These are phyloP conservation scores for Candida dajiaensis DNA, from an alignment of 805 yeast species.

Conservation along the genomic window DNA sequence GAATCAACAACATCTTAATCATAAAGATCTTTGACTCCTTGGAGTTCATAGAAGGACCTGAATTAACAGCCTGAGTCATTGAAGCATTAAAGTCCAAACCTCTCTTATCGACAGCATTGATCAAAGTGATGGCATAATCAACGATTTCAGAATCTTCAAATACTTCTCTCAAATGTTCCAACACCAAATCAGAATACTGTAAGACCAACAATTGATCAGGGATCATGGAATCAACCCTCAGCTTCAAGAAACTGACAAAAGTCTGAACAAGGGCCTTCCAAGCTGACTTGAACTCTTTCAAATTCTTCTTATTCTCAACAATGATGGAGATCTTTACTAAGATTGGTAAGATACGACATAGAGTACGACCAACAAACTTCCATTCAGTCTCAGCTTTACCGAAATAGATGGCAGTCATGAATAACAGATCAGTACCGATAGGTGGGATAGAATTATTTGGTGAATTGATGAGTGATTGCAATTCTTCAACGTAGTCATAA, in stretches of 20 bases:
- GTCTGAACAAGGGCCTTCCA: constrained; percentile 28
- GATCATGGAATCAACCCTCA: constrained; percentile 40
- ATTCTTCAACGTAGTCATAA: constrained; percentile 37
- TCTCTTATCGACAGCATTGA: constrained; percentile 50
- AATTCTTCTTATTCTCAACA: constrained; percentile 17
- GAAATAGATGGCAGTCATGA: constrained; percentile 41
- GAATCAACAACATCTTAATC: constrained; percentile 54
- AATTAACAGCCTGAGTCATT: constrained; percentile 29
- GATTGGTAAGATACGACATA: constrained; percentile 53
- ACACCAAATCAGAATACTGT: constrained; percentile 52
- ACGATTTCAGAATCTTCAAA: constrained; percentile 36
- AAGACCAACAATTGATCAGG: constrained; percentile 60
- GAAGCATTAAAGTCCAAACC: constrained; percentile 30
- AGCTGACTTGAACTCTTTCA: constrained; percentile 20
- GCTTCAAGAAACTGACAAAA: constrained; percentile 38
- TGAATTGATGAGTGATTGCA: constrained; percentile 10
- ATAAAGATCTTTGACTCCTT: constrained; percentile 48
- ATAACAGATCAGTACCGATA: constrained; percentile 46
- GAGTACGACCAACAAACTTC: constrained; percentile 57
- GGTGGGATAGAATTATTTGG: constrained; percentile 32
- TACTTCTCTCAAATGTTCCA: constrained; percentile 36
- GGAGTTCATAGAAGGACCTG: constrained; percentile 10
- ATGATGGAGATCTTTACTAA: constrained; percentile 38
- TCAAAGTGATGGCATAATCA: constrained; percentile 36
- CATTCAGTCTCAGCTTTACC: constrained; percentile 46